A percentile compares a stretch with the other conserved stretches of the same genome.
Evolutionary conservation across 345 rosid species (phyloP).

Genomic region (Eucalyptus urophylla): DNA sequence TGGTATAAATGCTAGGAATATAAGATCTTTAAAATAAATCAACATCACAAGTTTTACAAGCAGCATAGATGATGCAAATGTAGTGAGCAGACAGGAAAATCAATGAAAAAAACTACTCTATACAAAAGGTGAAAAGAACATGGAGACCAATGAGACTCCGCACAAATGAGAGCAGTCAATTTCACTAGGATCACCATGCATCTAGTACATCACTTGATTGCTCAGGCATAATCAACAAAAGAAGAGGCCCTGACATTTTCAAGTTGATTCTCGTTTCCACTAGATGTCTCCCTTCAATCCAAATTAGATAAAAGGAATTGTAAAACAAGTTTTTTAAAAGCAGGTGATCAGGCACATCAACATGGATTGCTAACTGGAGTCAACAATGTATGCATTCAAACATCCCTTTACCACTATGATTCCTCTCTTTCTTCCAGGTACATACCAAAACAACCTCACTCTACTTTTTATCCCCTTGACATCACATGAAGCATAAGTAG

Average conservation of each 20-base stretch:
- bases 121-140: background rate
- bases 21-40: background rate
- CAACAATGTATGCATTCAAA: background rate
- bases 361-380: background rate
- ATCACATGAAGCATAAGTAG: background rate
- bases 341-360: background rate
- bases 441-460: background rate
- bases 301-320: background rate
- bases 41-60: background rate
- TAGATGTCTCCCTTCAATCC: background rate
- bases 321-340: background rate
- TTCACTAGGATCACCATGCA: background rate
- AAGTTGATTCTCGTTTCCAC: background rate
- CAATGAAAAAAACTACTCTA: background rate
- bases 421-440: background rate
- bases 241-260: background rate
- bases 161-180: background rate
- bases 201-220: background rate
- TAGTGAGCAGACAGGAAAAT: background rate
- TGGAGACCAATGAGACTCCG: background rate
- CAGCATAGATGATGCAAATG: background rate
- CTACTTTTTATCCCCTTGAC: background rate
- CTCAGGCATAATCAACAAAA: background rate
- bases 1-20: constrained; percentile 10
- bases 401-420: background rate